Evolutionary conservation across 176 grass and related monocot species (phyloP).

Genomic region (Phoenix dactylifera): DNA sequence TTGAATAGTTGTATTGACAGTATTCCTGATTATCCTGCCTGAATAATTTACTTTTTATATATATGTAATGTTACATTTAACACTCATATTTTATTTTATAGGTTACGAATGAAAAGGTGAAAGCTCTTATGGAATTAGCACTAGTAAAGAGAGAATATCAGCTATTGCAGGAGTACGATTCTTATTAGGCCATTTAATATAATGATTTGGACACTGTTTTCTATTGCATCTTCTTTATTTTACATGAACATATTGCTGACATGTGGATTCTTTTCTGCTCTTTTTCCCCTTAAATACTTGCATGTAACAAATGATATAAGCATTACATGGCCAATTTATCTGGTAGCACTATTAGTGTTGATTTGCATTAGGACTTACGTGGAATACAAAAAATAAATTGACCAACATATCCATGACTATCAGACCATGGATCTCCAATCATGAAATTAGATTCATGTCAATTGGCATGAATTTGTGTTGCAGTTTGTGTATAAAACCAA

Average conservation of each 20-base stretch:
- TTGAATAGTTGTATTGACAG: too few relatives aligned
- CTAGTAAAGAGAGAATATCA: constrained; percentile 74
- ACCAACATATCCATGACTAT: too few relatives aligned
- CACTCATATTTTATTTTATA: constrained; percentile 25
- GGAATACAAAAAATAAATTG: too few relatives aligned
- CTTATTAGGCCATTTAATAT: constrained; percentile 1
- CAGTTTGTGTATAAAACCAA: too few relatives aligned
- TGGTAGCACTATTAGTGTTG: too few relatives aligned
- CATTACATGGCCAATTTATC: too few relatives aligned
- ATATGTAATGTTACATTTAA: constrained; percentile 7
- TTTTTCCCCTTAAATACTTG: background rate
- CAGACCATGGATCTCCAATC: too few relatives aligned
- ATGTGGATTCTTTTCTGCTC: background rate
- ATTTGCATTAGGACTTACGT: too few relatives aligned
- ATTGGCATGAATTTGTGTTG: too few relatives aligned
- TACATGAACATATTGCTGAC: background rate
- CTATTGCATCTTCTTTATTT: background rate
- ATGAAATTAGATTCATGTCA: too few relatives aligned
- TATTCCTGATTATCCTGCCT: background rate
- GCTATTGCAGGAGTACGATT: constrained; percentile 56
- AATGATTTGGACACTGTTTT: background rate
- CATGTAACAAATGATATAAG: too few relatives aligned
- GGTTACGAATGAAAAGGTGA: constrained; percentile 92
- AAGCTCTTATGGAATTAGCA: constrained; percentile 75
- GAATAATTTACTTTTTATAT: constrained; percentile 7